Base-by-base conservation (phyloP, 164 flowering plant genomes). In the Protea cynaroides region DNA sequence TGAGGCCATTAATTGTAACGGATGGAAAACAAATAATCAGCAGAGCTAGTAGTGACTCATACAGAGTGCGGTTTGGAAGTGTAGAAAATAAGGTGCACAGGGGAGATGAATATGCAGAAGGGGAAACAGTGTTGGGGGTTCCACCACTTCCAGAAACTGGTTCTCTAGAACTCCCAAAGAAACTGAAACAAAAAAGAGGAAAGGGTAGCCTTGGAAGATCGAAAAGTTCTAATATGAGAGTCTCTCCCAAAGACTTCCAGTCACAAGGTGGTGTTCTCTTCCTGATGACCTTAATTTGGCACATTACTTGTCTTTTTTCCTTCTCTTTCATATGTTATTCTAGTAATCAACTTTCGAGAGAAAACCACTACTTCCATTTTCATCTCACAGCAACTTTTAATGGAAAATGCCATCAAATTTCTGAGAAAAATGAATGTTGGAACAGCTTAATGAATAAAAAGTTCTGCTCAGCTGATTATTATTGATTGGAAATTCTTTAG, bases 1-100 rank as follows among this genome's bases (percentile, higher is more conserved):
- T 72, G 57, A 86, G 90, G 78, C 86, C 86, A 56, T 77, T 89
- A 56, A 18, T 80, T 68, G 81, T 83, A 19, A 81, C 83, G 17
- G 87, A 87, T 72, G 97, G 88, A 51, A 77, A 68, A 34, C 79
- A 64, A 58, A 67, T 87, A 55, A 80, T 86, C 56, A 81, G 83
- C 72, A 68, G 73, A 68, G 65, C 69, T 19, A 70, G 71, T 67
- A 63, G 58, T 56, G 68, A 73, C 66, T 66, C 65, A 61, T 66
- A 36, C 10, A 54, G 53, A 55, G 14, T 51, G 24, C 75, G 19
- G 21, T 58, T 54, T 62, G 71, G 61, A 56, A 47, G 40, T 64
- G 70, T 60, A 51, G 73, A 70, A 46, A 38, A 17, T 69, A 59
- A 63, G 54, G 58, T 54, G 58, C 29, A 56, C 25, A 56, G 24